Evolutionary conservation across 176 grass and related monocot species (phyloP).

Genomic region (Paspalum notatum): DNA sequence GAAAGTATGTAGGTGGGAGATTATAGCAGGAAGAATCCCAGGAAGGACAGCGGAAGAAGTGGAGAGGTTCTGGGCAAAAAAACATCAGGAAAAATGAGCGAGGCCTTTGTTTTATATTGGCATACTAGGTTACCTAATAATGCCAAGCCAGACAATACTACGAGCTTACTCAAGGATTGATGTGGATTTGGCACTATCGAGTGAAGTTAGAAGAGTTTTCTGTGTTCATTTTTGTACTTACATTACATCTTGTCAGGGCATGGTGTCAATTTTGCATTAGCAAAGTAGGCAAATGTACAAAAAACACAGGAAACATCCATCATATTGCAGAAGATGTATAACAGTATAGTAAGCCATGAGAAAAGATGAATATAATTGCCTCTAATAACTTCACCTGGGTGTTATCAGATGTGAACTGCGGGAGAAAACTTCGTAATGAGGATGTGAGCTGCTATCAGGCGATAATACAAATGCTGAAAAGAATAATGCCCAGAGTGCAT

Average conservation of each 20-base stretch:
- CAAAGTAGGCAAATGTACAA: background rate
- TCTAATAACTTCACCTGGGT: conserved; percentile 25
- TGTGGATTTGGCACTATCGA: background rate
- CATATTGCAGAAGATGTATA: conserved; percentile 5
- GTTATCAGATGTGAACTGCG: background rate
- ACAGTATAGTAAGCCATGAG: background rate
- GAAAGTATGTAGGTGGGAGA: conserved; percentile 60
- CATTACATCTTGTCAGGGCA: background rate
- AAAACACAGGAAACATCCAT: conserved; percentile 4
- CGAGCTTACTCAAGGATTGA: conserved; percentile 5
- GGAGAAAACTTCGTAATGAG: background rate
- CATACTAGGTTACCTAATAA: background rate
- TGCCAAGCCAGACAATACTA: background rate
- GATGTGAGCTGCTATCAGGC: conserved; percentile 22
- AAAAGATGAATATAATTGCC: conserved; percentile 3
- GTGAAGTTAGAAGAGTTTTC: background rate
- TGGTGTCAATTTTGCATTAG: background rate
- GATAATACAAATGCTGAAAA: conserved; percentile 25
- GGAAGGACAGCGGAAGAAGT: conserved; percentile 66
- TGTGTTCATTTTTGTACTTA: background rate
- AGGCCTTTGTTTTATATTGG: conserved; percentile 18
- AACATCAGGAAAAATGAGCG: conserved; percentile 33
- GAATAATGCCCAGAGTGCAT: conserved; percentile 14
- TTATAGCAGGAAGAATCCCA: conserved; percentile 73
- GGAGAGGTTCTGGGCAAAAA: conserved; percentile 64